Percentiles rank a stretch among this genome's conserved stretches.
Conservation (phyloP, 345 rosid genomes). For the Iberis pinnata region DNA sequence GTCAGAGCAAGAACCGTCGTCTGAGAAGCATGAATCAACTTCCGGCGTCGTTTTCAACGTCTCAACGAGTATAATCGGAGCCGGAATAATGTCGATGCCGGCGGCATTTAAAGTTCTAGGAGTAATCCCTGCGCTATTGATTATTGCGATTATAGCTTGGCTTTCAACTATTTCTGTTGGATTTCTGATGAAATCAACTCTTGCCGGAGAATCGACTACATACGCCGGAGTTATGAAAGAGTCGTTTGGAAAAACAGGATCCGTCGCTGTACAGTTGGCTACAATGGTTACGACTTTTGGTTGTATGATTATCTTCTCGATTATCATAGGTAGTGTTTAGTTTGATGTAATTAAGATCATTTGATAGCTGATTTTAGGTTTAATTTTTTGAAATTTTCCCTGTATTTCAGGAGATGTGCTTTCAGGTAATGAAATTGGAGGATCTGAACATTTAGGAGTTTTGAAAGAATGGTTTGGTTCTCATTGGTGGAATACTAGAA, state of each 20-base stretch:
- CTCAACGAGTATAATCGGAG: conserved; percentile 73
- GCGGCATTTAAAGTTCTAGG: conserved; percentile 85
- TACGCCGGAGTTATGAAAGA: conserved; percentile 86
- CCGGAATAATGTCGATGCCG: conserved; percentile 94
- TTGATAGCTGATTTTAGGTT: too few relatives aligned
- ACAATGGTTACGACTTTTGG: conserved; percentile 76
- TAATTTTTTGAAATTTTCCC: too few relatives aligned
- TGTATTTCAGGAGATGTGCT: conserved; percentile 66
- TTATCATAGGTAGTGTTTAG: conserved; percentile 83
- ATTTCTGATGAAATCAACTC: conserved; percentile 58
- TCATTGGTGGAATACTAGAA: conserved; percentile 79
- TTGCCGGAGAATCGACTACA: conserved; percentile 49
- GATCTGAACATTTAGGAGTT: conserved; percentile 62
- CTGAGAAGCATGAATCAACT: conserved; percentile 35
- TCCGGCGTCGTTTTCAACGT: conserved; percentile 84
- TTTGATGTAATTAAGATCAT: too few relatives aligned
- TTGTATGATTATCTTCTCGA: conserved; percentile 53
- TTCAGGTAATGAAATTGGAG: conserved; percentile 66
- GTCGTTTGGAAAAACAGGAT: conserved; percentile 61
- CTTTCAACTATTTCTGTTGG: conserved; percentile 63
- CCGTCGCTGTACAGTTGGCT: conserved; percentile 55
- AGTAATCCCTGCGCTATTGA: conserved; percentile 57
- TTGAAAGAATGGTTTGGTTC: conserved; percentile 83
- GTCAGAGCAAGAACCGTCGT: conserved; percentile 26
- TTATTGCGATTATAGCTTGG: conserved; percentile 56